Evolutionary conservation across 2,329 filamentous ascomycete species (phyloP), one percentile per base, ranked within the genome.

Genomic region (Verticillium albo-atrum): DNA sequence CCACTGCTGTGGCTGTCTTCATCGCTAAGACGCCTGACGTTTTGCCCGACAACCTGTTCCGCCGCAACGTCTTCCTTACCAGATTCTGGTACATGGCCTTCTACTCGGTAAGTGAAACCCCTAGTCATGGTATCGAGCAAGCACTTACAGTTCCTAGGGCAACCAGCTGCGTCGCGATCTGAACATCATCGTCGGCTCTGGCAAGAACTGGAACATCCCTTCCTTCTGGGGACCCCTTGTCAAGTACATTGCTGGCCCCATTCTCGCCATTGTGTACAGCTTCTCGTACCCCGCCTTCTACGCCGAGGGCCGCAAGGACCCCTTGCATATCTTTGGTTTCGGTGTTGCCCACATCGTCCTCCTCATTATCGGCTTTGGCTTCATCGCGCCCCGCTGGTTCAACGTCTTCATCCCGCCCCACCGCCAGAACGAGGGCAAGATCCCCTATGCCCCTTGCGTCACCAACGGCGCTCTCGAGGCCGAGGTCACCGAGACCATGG

Each of bases 151-250:
- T 14, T 20, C 55, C 72, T 56, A 83, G 80, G 82, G 81, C 55
- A 81, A 84, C 62, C 83, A 85, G 73, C 75, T 86, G 23, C 75
- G 79, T 34, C 77, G 76, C 27, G 82, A 85, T 63, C 76, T 85
- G 26, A 85, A 85, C 61, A 66, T 77, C 4, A 78, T 83, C 30
- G 77, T 86, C 25, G 82, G 79, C 9, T 73, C 71, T 3, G 81
- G 80, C 56, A 79, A 78, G 37, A 85, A 86, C 69, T 85, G 82
- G 83, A 76, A 68, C 3, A 83, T 86, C 26, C 82, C 83, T 1
- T 60, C 57, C 2, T 80, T 83, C 66, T 81, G 82, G 72, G 77
- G 79, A 0, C 67, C 79, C 1, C 70, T 85, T 0, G 68, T 82
- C 0, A 79, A 80, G 23, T 83, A 82, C 61, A 65, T 82, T 35